Percentiles rank a stretch among this genome's conserved stretches.
phyloP scores from a whole-genome alignment of 1,139 yeast species.

The Arxiozyma heterogenica region DNA sequence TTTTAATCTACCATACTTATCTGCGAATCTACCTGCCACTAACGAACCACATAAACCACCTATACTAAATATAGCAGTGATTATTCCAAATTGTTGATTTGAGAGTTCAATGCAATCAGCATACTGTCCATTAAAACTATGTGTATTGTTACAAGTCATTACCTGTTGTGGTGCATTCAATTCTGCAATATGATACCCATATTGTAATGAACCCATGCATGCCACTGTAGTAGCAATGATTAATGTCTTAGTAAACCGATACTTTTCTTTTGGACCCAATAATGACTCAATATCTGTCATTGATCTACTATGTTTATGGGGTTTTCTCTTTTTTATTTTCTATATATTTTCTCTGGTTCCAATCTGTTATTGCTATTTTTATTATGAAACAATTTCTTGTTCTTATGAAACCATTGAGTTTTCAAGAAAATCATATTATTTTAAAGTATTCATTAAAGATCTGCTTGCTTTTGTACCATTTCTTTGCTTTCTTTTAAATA shows the following conservation, averaged over 20 bases:
- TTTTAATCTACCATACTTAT: slow-evolving; percentile 53
- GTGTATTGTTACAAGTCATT: slow-evolving; percentile 38
- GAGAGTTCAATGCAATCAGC: slow-evolving; percentile 50
- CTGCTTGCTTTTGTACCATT: no score
- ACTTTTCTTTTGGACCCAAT: background rate
- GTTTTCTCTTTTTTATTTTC: background rate
- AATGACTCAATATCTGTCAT: slow-evolving; percentile 3
- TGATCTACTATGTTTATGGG: background rate
- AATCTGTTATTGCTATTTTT: background rate
- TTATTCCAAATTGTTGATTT: slow-evolving; percentile 61
- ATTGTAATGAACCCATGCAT: slow-evolving; percentile 71
- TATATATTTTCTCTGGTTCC: background rate
- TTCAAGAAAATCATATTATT: background rate
- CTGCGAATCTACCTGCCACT: slow-evolving; percentile 63
- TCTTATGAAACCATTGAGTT: background rate
- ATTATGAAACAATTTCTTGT: background rate
- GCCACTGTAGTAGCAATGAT: slow-evolving; percentile 33
- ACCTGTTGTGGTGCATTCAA: slow-evolving; percentile 72
- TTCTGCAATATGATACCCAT: slow-evolving; percentile 85
- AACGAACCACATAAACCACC: slow-evolving; percentile 82
- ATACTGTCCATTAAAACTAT: slow-evolving; percentile 17
- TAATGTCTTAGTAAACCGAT: slow-evolving; percentile 5
- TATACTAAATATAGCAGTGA: slow-evolving; percentile 75
- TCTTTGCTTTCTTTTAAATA: background rate
- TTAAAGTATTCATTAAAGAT: no score